A percentile compares a stretch with the other conserved stretches of the same genome.
Conservation (phyloP, 1,284 basidiomycete genomes). For the Spongiforma sp. region DNA sequence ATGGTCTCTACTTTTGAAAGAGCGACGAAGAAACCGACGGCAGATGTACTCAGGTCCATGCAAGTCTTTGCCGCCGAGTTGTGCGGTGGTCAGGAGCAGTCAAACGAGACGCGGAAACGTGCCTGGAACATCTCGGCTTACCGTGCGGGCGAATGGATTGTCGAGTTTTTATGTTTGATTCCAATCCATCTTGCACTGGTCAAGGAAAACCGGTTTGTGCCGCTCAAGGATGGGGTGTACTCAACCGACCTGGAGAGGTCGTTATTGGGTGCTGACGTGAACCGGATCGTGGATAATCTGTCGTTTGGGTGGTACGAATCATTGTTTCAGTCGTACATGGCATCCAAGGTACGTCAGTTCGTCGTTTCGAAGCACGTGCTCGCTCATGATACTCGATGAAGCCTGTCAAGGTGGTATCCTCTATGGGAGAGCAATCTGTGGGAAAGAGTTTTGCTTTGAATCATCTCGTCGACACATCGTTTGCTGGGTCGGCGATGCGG, state of each 20-base stretch:
- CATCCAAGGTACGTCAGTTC: constrained; percentile 47
- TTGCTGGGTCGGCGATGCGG: constrained; percentile 70
- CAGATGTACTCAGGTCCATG: constrained; percentile 45
- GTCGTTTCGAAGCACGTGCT: accelerated
- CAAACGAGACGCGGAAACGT: background rate
- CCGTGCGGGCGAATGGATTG: constrained; percentile 65
- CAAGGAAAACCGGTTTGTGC: constrained; percentile 62
- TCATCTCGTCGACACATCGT: constrained; percentile 67
- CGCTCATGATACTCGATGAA: constrained; percentile 25
- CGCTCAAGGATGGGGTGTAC: constrained; percentile 61
- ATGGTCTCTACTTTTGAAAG: constrained; percentile 54
- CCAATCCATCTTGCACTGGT: constrained; percentile 67
- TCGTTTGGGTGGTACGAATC: constrained; percentile 73
- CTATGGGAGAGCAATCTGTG: constrained; percentile 73
- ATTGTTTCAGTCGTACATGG: constrained; percentile 66
- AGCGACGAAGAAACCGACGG: constrained; percentile 46
- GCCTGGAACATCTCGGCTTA: constrained; percentile 43
- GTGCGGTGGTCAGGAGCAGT: constrained; percentile 2
- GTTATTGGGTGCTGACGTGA: constrained; percentile 63
- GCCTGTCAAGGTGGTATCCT: constrained; percentile 68
- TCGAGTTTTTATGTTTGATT: constrained; percentile 64
- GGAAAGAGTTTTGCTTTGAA: constrained; percentile 68
- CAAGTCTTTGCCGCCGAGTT: constrained; percentile 29
- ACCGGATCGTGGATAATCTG: constrained; percentile 56
- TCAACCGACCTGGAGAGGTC: constrained; percentile 55